Evolutionary conservation across 78 protist species (phyloP), one percentile per base, ranked within the genome.

Genomic region (Isochrysis galbana): DNA sequence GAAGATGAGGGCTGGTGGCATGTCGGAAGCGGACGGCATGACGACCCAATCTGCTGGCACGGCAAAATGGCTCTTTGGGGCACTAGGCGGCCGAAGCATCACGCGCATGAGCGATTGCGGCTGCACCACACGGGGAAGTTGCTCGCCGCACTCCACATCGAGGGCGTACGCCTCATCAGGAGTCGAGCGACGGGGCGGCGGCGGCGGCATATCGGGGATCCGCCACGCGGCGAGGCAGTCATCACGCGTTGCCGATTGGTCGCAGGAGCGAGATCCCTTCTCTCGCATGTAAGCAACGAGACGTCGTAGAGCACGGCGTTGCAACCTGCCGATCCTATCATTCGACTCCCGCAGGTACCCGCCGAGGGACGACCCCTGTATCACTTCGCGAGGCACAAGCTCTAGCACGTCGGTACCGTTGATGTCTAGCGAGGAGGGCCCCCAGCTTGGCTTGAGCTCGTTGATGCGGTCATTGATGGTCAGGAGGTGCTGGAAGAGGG

Each of bases 251-350:
- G 47, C 47, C 29, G 46, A 2, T 32, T 77, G 84, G 84, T 77
- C 84, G 46, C 84, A 77, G 32, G 23, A 0, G 84, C 84, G 84
- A 14, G n/a, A 11, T 23, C 84, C 84, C 29, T 39, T 4, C 46
- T 77, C 84, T 23, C 26, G 84, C 84, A 77, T 77, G 84, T 77
- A 77, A 3, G 84, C 84, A 22, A 77, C 46, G 46, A 77, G 84
- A 17, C 84, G 84, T 5, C 46, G 47, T 3, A 77, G 84, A 4
- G 84, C 84, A 10, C 46, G 25, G 46, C 46, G 17, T 42, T 72
- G 82, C 82, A 72, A 42, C 36, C 46, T 42, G 42, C 82, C 82
- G 42, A 72, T 25, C 11, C 82, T 5, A 21, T 72, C 36, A 22
- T 72, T 72, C 42, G 42, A n/a, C 42, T 36, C 42, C 17, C 42